These are phyloP conservation scores for Pezizomycotina sp. DNA, from an alignment of 2,329 filamentous ascomycete genomes.

Conservation along the genomic window DNA sequence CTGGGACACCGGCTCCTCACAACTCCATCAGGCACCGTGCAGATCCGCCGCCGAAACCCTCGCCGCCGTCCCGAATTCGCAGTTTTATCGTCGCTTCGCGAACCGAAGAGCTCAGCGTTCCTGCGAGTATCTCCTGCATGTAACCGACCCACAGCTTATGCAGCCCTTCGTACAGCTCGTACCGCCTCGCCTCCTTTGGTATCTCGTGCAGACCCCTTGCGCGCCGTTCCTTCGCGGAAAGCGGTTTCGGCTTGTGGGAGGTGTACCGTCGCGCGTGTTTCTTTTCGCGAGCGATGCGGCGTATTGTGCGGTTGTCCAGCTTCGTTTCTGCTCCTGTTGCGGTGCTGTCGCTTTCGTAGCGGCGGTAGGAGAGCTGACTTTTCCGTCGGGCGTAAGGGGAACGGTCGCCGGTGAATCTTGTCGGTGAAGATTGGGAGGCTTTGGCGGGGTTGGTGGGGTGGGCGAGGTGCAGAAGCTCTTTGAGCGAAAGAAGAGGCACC, in stretches of 20 bases:
- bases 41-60: conserved; percentile 77
- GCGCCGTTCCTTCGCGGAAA: conserved; percentile 67
- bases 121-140: conserved; percentile 61
- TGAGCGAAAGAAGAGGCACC: no score
- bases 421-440: conserved; percentile 52
- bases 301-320: conserved; percentile 37
- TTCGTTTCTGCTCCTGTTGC: conserved; percentile 34
- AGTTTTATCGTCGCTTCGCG: conserved; percentile 26
- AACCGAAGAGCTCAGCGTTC: conserved; percentile 26
- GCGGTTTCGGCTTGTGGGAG: conserved; percentile 42
- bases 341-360: conserved; percentile 32
- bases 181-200: conserved; percentile 50
- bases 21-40: conserved; percentile 69
- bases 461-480: conserved; percentile 62
- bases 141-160: conserved; percentile 71
- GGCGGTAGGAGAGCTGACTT: conserved; percentile 40
- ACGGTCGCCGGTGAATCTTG: conserved; percentile 65
- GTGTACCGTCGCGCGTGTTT: conserved; percentile 31
- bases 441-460: conserved; percentile 57
- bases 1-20: conserved; percentile 65
- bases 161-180: conserved; percentile 60
- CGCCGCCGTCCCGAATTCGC: conserved; percentile 45
- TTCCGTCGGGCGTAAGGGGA: conserved; percentile 62
- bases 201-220: conserved; percentile 57
- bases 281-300: conserved; percentile 34